A percentile compares a stretch with the other conserved stretches of the same genome.
Conservation (phyloP, 2,329 filamentous ascomycete genomes). For the Penicillium sp. region DNA sequence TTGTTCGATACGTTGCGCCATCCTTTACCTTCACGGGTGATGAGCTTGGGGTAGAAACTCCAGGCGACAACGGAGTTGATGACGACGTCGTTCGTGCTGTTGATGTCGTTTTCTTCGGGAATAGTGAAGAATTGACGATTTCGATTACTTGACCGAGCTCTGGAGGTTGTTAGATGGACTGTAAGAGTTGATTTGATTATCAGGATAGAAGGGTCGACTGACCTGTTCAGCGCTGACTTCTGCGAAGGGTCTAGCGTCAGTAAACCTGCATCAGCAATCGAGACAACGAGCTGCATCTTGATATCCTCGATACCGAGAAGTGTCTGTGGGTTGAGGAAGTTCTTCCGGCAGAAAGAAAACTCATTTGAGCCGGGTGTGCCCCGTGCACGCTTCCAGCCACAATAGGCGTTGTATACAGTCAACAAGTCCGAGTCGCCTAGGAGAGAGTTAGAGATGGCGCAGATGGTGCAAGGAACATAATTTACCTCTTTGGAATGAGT, state of each 20-base stretch:
- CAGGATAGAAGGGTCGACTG: slow-evolving; percentile 23
- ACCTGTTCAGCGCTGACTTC: slow-evolving; percentile 65
- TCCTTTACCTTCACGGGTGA: slow-evolving; percentile 80
- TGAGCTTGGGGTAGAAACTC: slow-evolving; percentile 93
- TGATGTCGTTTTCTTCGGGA: slow-evolving; percentile 70
- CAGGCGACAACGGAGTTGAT: slow-evolving; percentile 82
- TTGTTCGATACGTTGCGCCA: slow-evolving; percentile 93
- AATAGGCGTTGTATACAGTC: slow-evolving; percentile 91
- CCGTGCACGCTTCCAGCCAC: slow-evolving; percentile 82
- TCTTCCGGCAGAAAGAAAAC: slow-evolving; percentile 89
- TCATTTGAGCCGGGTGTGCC: slow-evolving; percentile 70
- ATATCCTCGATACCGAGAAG: slow-evolving; percentile 91
- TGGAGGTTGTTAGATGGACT: slow-evolving; percentile 20
- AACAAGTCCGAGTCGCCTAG: slow-evolving; percentile 83
- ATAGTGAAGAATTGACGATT: slow-evolving; percentile 80
- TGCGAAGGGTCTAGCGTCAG: slow-evolving; percentile 74
- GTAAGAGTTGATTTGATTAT: neutral
- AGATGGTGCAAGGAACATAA: neutral
- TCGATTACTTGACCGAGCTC: slow-evolving; percentile 62
- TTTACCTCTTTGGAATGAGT: slow-evolving; percentile 70
- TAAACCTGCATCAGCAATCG: slow-evolving; percentile 82
- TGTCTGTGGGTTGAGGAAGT: slow-evolving; percentile 86
- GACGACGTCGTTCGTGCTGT: slow-evolving; percentile 78
- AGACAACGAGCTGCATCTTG: slow-evolving; percentile 84
- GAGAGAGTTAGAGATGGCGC: slow-evolving; percentile 6